Evolutionary conservation across 2,329 filamentous ascomycete genomes (phyloP), one percentile per base, ranked within the genome.

Genomic region (Aureobasidium sp.): DNA sequence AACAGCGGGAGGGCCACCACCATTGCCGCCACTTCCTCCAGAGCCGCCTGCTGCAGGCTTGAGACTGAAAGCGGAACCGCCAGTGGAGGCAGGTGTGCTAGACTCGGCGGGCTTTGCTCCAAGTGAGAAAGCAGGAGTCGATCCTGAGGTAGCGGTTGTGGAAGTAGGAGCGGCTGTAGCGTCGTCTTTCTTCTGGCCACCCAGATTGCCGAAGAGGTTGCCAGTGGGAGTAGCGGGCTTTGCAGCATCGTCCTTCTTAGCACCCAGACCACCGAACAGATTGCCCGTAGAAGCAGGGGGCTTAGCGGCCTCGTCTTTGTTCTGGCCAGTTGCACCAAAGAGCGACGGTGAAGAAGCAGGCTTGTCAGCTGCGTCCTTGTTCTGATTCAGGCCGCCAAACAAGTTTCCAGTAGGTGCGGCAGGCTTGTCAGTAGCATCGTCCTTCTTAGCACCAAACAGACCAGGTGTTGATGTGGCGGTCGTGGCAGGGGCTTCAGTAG

Each of bases 381-480:
- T 59, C 36, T 48, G 55, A 13, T 9, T n/a, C 44, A 59, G 11
- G 16, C 36, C 36, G 13, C 57, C 45, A 42, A 59, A 41, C 21
- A 37, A 4, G 16, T 14, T 25, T 36, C 41, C 45, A 42, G 44
- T n/a, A 30, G 57, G 45, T 37, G 37, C 48, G 7, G 59, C 48
- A 30, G 59, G 59, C 30, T 53, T 54, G 30, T 7, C 16, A 45
- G 54, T 34, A 34, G 42, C 44, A 48, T 47, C 59, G 29, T 55
- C 50, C 29, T 57, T 57, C n/a, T 53, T 53, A 13, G 41, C 60
- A 21, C 64, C 66, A 34, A 75, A 75, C 1, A 74, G 59, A 62
- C 61, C 65, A 10, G 71, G 57, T n/a, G 70, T 64, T 2, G 72
- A 61, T 29, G 62, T 13, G 36, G 14, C 30, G 10, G 60, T 53